These are phyloP conservation scores for Albifimbria verrucaria DNA, from an alignment of 2,329 filamentous ascomycete genomes.

Conservation along the genomic window DNA sequence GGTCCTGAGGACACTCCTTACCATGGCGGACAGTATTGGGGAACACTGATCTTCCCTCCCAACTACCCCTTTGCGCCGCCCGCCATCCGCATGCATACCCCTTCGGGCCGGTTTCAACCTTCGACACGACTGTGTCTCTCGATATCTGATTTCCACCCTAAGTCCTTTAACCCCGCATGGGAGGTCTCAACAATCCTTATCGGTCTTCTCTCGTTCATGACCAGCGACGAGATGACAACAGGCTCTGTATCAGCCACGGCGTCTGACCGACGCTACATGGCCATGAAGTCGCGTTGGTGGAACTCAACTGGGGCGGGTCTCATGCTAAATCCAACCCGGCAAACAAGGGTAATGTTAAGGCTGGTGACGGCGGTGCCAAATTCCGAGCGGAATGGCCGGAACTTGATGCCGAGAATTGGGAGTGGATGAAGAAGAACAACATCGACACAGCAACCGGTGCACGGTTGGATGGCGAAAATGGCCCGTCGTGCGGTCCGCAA, in stretches of 20 bases:
- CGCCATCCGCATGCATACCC: constrained; percentile 98
- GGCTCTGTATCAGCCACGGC: constrained; percentile 78
- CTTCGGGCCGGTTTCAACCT: constrained; percentile 90
- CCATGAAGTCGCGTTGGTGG: constrained; percentile 85
- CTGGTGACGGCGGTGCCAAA: constrained; percentile 87
- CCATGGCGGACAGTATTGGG: constrained; percentile 95
- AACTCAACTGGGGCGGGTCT: constrained; percentile 90
- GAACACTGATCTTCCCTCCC: constrained; percentile 88
- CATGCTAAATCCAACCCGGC: constrained; percentile 51
- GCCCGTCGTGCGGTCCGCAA: constrained; percentile 49
- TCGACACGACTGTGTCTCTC: constrained; percentile 89
- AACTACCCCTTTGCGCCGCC: constrained; percentile 98
- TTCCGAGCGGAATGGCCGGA: constrained; percentile 90
- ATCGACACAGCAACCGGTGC: constrained; percentile 76
- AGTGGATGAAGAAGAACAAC: constrained; percentile 81
- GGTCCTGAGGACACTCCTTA: constrained; percentile 94
- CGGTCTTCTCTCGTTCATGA: constrained; percentile 95
- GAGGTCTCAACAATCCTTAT: constrained; percentile 96
- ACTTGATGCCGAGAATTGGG: constrained; percentile 82
- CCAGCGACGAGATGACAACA: constrained; percentile 96
- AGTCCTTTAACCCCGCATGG: constrained; percentile 98
- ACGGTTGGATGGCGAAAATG: constrained; percentile 45
- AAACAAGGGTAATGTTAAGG: constrained; percentile 77
- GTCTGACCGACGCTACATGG: constrained; percentile 73
- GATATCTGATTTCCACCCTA: constrained; percentile 96